These are phyloP conservation scores for Spencermartinsiella ligniputridi DNA, from an alignment of 1,139 yeast genomes.

Conservation along the genomic window DNA sequence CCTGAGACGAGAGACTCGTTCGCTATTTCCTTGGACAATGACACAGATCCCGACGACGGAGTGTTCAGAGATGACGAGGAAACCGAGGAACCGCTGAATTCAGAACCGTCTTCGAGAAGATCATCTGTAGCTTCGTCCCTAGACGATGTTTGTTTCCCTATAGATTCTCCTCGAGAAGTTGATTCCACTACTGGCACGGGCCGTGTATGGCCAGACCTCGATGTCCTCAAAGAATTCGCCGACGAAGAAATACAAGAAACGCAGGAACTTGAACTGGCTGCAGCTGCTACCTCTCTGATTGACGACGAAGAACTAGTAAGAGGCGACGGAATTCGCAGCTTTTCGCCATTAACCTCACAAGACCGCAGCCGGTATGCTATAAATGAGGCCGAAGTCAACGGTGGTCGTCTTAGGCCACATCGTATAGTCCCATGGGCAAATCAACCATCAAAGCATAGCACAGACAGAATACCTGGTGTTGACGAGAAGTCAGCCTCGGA, in stretches of 20 bases:
- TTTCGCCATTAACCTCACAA: conserved; percentile 27
- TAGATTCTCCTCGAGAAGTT: conserved; percentile 47
- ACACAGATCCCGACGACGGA: conserved; percentile 6
- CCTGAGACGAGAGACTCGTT: conserved; percentile 19
- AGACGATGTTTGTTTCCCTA: conserved; percentile 84
- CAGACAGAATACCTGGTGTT: conserved; percentile 19
- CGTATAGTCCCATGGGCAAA: conserved; percentile 73
- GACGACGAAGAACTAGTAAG: conserved; percentile 24
- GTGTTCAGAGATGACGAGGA: conserved; percentile 15
- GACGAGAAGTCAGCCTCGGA: conserved; percentile 24
- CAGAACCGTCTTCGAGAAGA: conserved; percentile 71
- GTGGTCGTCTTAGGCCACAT: conserved; percentile 69
- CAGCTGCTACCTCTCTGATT: conserved; percentile 32
- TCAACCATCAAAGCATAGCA: conserved; percentile 5
- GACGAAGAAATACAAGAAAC: conserved; percentile 51
- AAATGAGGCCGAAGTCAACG: conserved; percentile 60
- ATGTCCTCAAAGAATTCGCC: conserved; percentile 69
- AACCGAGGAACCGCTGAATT: conserved; percentile 27
- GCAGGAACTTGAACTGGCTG: conserved; percentile 34
- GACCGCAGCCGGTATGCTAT: conserved; percentile 36
- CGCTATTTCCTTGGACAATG: conserved; percentile 22
- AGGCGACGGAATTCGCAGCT: conserved; percentile 12
- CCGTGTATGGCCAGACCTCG: conserved; percentile 75
- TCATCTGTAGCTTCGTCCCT: conserved; percentile 67
- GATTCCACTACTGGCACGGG: conserved; percentile 32